Evolutionary conservation across 108 stramenopile genomes (phyloP), one percentile per base, ranked within the genome.

Genomic region (Skeletonema menzelii): DNA sequence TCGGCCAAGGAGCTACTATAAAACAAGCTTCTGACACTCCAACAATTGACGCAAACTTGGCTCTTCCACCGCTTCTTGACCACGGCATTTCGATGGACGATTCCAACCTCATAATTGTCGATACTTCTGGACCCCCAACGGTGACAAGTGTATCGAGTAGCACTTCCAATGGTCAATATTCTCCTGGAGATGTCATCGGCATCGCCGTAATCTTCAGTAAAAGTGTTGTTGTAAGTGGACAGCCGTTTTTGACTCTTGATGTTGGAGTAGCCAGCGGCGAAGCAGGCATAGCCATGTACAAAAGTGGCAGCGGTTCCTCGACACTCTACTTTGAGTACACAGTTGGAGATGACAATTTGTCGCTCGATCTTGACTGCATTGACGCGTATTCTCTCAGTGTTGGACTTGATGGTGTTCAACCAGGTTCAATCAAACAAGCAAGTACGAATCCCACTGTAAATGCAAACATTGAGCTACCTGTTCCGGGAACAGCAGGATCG

Each of bases 131-230:
- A 1, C 61, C 40, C n/a, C 67, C 72, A 27, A 53, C 14, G 37
- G 73, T 74, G 10, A 37, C 56, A 5, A n/a, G 27, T 44, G 64
- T 77, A 40, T 49, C 63, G 4, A 67, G 70, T 28, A 55, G 30
- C 8, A 32, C 60, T 30, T 37, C 60, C 8, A n/a, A 53, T 59
- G 77, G 76, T 30, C 42, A 14, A 19, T 77, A 71, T 44, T 46
- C 61, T 34, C 80, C 83, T 35, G 83, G 83, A 11, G 88, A 90
- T 58, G 71, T 73, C n/a, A 61, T 90, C 26, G 69, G 75, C 26
- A 57, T 88, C 11, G 69, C 32, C 57, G 73, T 87, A 7, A 35
- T 60, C 8, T 90, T 86, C 35, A 69, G 72, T 35, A 73, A 69
- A 31, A 55, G 57, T 32, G 87, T 90, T 24, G 59, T 64, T 19